Conservation (phyloP, 805 yeast genomes). For the Tetrapisispora taiwanensis region DNA sequence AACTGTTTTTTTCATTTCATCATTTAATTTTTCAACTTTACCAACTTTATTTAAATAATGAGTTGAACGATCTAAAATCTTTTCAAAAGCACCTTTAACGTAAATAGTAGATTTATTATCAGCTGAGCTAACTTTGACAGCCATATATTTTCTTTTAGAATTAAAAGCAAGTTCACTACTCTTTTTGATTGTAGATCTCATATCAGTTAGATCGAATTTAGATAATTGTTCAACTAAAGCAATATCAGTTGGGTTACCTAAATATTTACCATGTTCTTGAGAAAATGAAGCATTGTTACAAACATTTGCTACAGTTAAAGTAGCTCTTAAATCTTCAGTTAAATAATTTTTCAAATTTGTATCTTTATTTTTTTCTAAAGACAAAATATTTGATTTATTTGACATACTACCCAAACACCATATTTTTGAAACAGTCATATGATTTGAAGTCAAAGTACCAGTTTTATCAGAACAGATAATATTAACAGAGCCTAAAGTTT, state of each 20-base stretch:
- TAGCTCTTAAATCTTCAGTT: constrained; percentile 44
- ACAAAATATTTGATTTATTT: constrained; percentile 28
- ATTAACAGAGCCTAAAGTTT: constrained; percentile 87
- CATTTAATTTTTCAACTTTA: constrained; percentile 47
- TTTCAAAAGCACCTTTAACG: constrained; percentile 89
- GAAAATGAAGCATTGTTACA: constrained; percentile 71
- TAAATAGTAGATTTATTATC: constrained; percentile 52
- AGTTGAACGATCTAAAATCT: constrained; percentile 51
- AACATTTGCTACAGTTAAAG: constrained; percentile 56
- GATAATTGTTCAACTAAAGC: constrained; percentile 72
- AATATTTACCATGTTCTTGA: constrained; percentile 53
- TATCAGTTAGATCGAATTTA: constrained; percentile 63
- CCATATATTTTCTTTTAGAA: constrained; percentile 81
- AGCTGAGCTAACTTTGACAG: constrained; percentile 50
- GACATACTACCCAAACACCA: constrained; percentile 62
- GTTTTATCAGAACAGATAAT: constrained; percentile 91
- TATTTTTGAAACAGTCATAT: constrained; percentile 76
- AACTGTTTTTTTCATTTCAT: constrained; percentile 39
- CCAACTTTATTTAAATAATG: constrained; percentile 51
- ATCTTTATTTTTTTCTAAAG: constrained; percentile 38
- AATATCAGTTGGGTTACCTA: constrained; percentile 93
- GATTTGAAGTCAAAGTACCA: constrained; percentile 82
- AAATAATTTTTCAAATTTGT: constrained; percentile 35
- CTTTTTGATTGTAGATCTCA: constrained; percentile 47
- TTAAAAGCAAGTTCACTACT: constrained; percentile 74